Percentiles rank a stretch among this genome's conserved stretches.
These are phyloP conservation scores for Trametopsis cervina DNA, from an alignment of 768 basidiomycete species.

Conservation along the genomic window DNA sequence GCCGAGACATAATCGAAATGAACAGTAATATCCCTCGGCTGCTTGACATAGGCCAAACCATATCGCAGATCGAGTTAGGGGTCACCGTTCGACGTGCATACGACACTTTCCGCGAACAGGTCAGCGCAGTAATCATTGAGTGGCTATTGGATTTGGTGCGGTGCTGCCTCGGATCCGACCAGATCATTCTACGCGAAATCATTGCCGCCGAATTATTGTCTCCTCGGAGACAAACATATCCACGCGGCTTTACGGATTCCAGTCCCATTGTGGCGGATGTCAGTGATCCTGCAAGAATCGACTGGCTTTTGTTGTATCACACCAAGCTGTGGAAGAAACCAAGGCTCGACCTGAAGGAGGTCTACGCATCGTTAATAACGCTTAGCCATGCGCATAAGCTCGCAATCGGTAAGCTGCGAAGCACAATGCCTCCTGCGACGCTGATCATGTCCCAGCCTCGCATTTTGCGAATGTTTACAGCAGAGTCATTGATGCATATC, in stretches of 20 bases:
- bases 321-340: conserved; percentile 82
- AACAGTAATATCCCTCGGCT: conserved; percentile 45
- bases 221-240: conserved; percentile 38
- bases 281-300: conserved; percentile 51
- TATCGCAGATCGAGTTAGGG: conserved; percentile 85
- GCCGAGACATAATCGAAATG: conserved; percentile 81
- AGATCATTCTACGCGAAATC: conserved; percentile 61
- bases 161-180: conserved; percentile 60
- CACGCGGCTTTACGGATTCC: conserved; percentile 29
- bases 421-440: conserved; percentile 21
- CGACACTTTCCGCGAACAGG: conserved; percentile 86
- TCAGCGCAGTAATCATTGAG: conserved; percentile 77
- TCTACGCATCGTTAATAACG: conserved; percentile 70
- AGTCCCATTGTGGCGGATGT: conserved; percentile 30
- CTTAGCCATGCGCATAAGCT: conserved; percentile 70
- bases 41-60: conserved; percentile 70
- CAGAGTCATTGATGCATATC: conserved; percentile 82
- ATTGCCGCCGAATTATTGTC: conserved; percentile 64
- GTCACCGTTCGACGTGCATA: conserved; percentile 83
- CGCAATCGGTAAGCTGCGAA: conserved; percentile 72
- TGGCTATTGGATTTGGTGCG: conserved; percentile 80
- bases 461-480: conserved; percentile 85
- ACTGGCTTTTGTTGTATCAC: conserved; percentile 77
- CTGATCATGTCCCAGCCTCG: conserved; percentile 42
- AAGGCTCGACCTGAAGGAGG: conserved; percentile 71